Evolutionary conservation across 108 stramenopile species (phyloP).

Genomic region (Phaeodactylum tricornutum): DNA sequence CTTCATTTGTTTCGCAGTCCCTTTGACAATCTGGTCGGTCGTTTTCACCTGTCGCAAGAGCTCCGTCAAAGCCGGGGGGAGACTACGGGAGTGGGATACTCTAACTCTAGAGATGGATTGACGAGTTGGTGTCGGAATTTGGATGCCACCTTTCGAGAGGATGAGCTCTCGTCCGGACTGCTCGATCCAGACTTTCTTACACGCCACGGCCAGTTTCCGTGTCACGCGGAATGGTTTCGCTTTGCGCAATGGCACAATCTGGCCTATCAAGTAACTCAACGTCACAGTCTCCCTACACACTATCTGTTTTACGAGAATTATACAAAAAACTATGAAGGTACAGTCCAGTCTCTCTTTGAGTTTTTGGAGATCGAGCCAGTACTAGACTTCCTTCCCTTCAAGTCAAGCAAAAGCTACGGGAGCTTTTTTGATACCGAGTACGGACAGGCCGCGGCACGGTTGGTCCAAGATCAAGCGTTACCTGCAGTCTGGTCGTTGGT

Average conservation of each 20-base stretch:
- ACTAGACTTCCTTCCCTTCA: too few species aligned
- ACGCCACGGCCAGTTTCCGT: slow-evolving; percentile 20
- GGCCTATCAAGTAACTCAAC: slow-evolving; percentile 13
- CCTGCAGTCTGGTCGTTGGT: not conserved
- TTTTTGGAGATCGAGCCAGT: too few species aligned
- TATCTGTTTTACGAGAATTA: slow-evolving; percentile 9
- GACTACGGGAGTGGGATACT: slow-evolving; percentile 1
- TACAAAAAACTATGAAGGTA: too few species aligned
- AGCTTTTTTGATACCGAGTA: not conserved
- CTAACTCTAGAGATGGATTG: slow-evolving; percentile 13
- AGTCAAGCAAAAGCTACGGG: too few species aligned
- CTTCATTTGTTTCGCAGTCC: slow-evolving; percentile 52
- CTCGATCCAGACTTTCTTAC: not conserved
- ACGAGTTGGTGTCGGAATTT: not conserved
- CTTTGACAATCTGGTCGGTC: slow-evolving; percentile 50
- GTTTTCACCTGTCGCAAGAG: slow-evolving; percentile 27
- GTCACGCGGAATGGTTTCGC: slow-evolving; percentile 41
- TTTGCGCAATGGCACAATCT: slow-evolving; percentile 67
- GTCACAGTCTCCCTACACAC: slow-evolving; percentile 1
- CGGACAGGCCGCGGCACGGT: not conserved
- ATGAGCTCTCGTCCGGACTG: not conserved
- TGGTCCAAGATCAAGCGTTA: not conserved
- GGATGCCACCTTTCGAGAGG: not conserved
- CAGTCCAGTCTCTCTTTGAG: too few species aligned
- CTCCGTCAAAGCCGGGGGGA: not conserved